Evolutionary conservation across 805 yeast species (phyloP).

Genomic region (Candida gorgasii): DNA sequence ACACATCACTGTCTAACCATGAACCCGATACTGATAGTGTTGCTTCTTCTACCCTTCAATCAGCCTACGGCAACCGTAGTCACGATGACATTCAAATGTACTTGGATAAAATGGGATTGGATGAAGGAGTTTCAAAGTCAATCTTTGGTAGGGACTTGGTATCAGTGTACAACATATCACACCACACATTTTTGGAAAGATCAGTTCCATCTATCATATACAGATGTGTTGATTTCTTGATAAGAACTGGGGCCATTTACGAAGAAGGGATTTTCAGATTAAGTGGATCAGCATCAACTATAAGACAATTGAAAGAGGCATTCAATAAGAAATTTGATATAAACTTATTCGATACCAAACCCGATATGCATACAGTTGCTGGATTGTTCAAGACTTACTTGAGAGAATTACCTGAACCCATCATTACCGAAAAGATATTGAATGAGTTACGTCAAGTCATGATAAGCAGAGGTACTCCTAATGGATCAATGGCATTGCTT

Average conservation of each 20-base stretch:
- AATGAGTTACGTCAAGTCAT: slow-evolving; percentile 28
- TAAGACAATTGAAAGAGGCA: slow-evolving; percentile 63
- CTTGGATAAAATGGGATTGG: slow-evolving; percentile 37
- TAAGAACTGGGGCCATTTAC: slow-evolving; percentile 65
- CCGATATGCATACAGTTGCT: slow-evolving; percentile 84
- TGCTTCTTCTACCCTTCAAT: slow-evolving; percentile 2
- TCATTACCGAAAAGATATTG: slow-evolving; percentile 57
- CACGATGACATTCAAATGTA: slow-evolving; percentile 25
- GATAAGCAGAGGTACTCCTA: slow-evolving; percentile 19
- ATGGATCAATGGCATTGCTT: slow-evolving; percentile 21
- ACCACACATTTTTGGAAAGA: slow-evolving; percentile 44
- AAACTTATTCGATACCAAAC: slow-evolving; percentile 54
- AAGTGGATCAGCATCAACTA: slow-evolving; percentile 83
- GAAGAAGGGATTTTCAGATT: slow-evolving; percentile 91
- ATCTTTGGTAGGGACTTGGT: slow-evolving; percentile 68
- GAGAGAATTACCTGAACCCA: slow-evolving; percentile 69
- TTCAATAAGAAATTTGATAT: slow-evolving; percentile 72
- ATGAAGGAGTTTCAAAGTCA: slow-evolving; percentile 34
- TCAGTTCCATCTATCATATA: slow-evolving; percentile 73
- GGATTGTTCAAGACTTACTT: slow-evolving; percentile 82
- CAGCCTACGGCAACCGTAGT: slow-evolving; percentile 4
- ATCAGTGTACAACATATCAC: slow-evolving; percentile 53
- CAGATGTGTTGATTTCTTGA: slow-evolving; percentile 70
- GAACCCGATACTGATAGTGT: slow-evolving; percentile 4
- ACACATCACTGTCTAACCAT: slow-evolving; percentile 15